Evolutionary conservation across 2,329 filamentous ascomycete species (phyloP).

Genomic region (Trichoderma oligosporum): DNA sequence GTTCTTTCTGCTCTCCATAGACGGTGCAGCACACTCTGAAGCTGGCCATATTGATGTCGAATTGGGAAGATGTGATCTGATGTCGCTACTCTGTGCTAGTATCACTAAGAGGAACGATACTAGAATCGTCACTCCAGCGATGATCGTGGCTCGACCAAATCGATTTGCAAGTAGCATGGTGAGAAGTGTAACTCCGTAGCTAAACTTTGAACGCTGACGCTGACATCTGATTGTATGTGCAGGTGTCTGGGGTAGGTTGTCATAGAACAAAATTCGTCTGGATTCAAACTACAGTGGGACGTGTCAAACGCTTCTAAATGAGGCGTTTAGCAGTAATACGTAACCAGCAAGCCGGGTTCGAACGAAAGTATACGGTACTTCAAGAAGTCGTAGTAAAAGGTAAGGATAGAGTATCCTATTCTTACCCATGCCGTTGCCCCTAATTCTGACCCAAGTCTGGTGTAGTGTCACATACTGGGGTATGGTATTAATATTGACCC

Average conservation of each 20-base stretch:
- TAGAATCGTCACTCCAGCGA: constrained; percentile 7
- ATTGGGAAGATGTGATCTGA: constrained; percentile 12
- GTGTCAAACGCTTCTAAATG: not conserved
- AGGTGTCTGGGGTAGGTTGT: constrained; percentile 4
- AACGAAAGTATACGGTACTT: constrained; percentile 1
- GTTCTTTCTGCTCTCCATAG: not conserved
- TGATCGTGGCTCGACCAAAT: constrained; percentile 10
- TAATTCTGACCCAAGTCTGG: not conserved
- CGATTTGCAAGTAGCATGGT: constrained; percentile 14
- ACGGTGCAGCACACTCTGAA: not conserved
- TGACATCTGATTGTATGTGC: not conserved
- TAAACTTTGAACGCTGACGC: not conserved
- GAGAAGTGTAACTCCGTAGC: not conserved
- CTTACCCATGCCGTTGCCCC: constrained; percentile 7
- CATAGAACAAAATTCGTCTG: constrained; percentile 3
- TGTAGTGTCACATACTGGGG: constrained; percentile 2
- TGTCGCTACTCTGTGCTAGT: constrained; percentile 10
- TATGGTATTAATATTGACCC: not conserved
- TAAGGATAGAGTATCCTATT: not conserved
- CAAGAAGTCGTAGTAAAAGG: no score
- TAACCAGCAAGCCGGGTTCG: not conserved
- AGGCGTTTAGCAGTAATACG: not conserved
- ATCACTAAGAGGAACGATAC: constrained; percentile 14
- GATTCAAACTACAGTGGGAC: not conserved
- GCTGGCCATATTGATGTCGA: constrained; percentile 13